Evolutionary conservation across 495 filamentous ascomycete species (phyloP), one percentile per base, ranked within the genome.

Genomic region (Penicillium parvum): DNA sequence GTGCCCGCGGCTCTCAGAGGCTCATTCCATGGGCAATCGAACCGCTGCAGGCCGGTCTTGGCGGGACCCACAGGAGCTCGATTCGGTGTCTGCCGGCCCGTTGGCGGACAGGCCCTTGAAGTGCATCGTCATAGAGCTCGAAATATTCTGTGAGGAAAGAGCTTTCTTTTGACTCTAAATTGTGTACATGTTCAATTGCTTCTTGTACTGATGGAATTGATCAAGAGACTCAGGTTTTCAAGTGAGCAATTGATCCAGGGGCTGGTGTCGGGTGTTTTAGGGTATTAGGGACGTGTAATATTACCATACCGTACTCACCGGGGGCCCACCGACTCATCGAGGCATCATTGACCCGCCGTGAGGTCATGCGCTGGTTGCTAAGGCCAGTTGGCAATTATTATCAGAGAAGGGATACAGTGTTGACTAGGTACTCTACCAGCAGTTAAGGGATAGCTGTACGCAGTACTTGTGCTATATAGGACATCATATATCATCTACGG

Each of bases 1-100:
- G 32, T 17, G 34, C 40, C 26, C 40, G 53, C 53, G 57, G 53
- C 57, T 58, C 50, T 55, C 46, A 39, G 27, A 30, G 28, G 28
- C 28, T 20, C 37, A 41, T 43, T 53, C 53, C 33, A 40, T 38
- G 29, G 39, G 27, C 43, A 34, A 35, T 43, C 34, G 38, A 40
- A 44, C 45, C 30, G 49, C 40, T 47, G 45, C 47, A 58, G 49
- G 35, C 48, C 38, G 57, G 48, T 42, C 48, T 60, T 55, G 57
- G 54, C 56, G 43, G 32, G 57, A 58, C 57, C 57, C 54, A 58
- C 57, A 60, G 39, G 50, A 60, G 57, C 57, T 60, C 45, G 34
- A 47, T 50, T 37, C 19, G 38, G 39, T 45, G 50, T 28, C 30
- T 47, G 50, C 47, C 44, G 52, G 37, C 23, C 39, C 52, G 52